These are phyloP conservation scores for Ophiosphaerella herpotricha DNA, from an alignment of 2,329 filamentous ascomycete species.

Conservation along the genomic window DNA sequence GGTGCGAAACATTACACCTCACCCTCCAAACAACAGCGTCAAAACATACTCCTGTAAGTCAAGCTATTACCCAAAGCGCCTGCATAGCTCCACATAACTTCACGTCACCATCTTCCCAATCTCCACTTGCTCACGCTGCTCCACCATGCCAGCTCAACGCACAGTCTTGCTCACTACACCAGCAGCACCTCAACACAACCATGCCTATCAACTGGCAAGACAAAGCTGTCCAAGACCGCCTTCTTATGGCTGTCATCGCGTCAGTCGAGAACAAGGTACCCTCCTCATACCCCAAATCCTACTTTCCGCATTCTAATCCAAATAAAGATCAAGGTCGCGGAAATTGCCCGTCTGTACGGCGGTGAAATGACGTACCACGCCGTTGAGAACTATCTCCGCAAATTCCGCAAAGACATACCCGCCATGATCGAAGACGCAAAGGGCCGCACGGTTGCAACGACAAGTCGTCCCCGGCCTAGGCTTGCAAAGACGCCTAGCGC, in stretches of 20 bases:
- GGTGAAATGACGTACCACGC: conserved; percentile 54
- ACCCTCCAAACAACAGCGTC: neutral
- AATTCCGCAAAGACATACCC: conserved; percentile 49
- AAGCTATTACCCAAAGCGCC: too few relatives aligned
- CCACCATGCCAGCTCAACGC: neutral
- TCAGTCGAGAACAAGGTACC: conserved; percentile 38
- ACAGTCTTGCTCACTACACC: neutral
- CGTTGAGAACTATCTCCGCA: conserved; percentile 53
- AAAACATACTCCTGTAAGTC: too few relatives aligned
- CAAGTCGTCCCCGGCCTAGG: neutral
- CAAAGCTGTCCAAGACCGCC: conserved; percentile 43
- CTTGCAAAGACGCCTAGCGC: neutral
- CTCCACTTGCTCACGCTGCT: neutral
- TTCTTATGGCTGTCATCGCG: conserved; percentile 49
- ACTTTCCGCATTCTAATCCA: conserved; percentile 4
- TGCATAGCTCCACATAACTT: too few relatives aligned
- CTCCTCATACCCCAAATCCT: neutral
- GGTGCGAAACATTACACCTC: neutral
- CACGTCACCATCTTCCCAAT: too few relatives aligned
- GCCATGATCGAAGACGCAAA: conserved; percentile 30
- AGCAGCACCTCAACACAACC: too few relatives aligned
- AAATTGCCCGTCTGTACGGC: conserved; percentile 53
- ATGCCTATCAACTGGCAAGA: conserved; percentile 47
- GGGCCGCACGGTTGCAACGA: neutral
- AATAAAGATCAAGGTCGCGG: conserved; percentile 50